These are phyloP conservation scores for Samsoniella hepiali DNA, from an alignment of 2,329 filamentous ascomycete species.

Conservation along the genomic window DNA sequence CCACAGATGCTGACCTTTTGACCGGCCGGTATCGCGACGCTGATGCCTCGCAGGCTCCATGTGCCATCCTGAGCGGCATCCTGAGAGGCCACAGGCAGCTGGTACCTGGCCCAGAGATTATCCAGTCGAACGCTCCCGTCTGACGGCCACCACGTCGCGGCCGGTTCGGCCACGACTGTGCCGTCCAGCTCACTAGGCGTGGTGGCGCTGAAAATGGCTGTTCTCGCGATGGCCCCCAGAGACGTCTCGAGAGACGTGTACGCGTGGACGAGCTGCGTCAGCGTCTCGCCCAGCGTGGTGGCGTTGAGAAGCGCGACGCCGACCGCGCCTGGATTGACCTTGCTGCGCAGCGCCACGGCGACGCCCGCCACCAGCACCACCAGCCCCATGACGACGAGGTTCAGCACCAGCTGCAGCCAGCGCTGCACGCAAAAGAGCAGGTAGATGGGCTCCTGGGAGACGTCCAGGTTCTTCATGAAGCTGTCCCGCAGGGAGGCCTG, in stretches of 20 bases:
- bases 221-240: conserved; percentile 4
- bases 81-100: background rate
- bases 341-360: background rate
- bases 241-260: conserved; percentile 7
- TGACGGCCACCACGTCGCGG: background rate
- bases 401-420: conserved; percentile 14
- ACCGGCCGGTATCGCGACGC: background rate
- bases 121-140: background rate
- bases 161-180: background rate
- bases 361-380: background rate
- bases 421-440: conserved; percentile 6
- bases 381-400: conserved; percentile 5
- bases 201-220: background rate
- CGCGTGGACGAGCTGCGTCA: background rate
- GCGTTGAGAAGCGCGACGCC: conserved; percentile 13
- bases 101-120: conserved; percentile 6
- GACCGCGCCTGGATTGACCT: conserved; percentile 4
- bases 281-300: conserved; percentile 1
- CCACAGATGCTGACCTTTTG: conserved; percentile 9
- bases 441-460: conserved; percentile 9
- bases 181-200: background rate
- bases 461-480: background rate
- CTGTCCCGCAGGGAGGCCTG: background rate
- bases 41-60: background rate
- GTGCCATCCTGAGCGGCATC: background rate